A percentile compares a stretch with the other conserved stretches of the same genome.
These are phyloP conservation scores for Gynostemma pentaphyllum DNA, from an alignment of 306 rosid genomes.

Conservation along the genomic window DNA sequence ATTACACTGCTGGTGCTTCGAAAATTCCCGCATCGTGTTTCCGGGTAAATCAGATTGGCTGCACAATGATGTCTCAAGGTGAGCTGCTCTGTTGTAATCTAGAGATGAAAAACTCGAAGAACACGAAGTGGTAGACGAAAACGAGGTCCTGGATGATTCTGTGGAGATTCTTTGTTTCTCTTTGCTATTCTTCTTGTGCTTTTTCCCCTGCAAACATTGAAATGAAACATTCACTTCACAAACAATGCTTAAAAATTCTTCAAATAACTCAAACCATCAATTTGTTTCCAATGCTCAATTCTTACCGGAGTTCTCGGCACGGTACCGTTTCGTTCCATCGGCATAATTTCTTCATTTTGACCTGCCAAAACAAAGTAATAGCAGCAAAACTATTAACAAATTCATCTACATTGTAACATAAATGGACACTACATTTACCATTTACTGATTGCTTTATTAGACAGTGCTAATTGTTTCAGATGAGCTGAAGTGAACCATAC, in stretches of 20 bases:
- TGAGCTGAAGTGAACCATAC: constrained; percentile 27
- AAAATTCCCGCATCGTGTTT: constrained; percentile 16
- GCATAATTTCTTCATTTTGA: constrained; percentile 21
- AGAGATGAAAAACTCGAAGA: constrained; percentile 74
- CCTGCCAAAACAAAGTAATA: constrained; percentile 22
- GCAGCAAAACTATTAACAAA: too few relatives aligned
- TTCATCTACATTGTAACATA: too few relatives aligned
- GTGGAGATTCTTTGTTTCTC: constrained; percentile 49
- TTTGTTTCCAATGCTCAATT: neutral
- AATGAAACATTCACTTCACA: neutral
- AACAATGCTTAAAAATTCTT: too few relatives aligned
- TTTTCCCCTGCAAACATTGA: constrained; percentile 43
- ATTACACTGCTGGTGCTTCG: constrained; percentile 13
- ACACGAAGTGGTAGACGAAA: constrained; percentile 64
- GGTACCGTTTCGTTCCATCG: constrained; percentile 19
- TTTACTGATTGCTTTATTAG: too few relatives aligned
- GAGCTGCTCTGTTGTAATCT: constrained; percentile 42
- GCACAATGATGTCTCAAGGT: constrained; percentile 27
- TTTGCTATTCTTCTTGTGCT: constrained; percentile 21
- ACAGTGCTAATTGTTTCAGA: too few relatives aligned
- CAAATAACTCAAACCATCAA: neutral
- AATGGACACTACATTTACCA: too few relatives aligned
- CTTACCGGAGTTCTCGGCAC: constrained; percentile 36
- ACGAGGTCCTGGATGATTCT: constrained; percentile 54
- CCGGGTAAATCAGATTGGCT: constrained; percentile 18